Evolutionary conservation across 495 filamentous ascomycete genomes (phyloP), one percentile per base, ranked within the genome.

Genomic region (Haplographium delicatum): DNA sequence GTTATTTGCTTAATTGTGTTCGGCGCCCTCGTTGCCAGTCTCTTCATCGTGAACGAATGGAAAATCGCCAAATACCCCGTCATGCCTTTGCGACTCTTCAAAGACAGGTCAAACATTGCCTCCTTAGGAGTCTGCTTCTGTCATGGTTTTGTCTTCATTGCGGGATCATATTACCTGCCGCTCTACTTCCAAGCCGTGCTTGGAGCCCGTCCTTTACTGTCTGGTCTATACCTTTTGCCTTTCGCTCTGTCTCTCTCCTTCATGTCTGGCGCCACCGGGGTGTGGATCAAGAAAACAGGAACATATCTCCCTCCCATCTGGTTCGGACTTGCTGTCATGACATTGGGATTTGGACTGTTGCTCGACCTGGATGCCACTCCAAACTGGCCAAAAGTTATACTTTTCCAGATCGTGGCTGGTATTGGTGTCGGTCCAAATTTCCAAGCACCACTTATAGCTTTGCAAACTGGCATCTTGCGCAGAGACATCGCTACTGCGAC

Each of bases 1-100:
- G 86, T 93, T 35, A 74, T 95, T 46, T 89, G 86, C 65, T 70
- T 93, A 18, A 76, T 95, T 50, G 68, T 93, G 24, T 89, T 91
- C 56, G 89, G 90, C 7, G 33, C 83, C 22, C 27, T 83, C 9
- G 75, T 75, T n/a, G 74, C 79, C 44, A 68, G 55, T 5, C 47
- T 86, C 23, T 93, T 90, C 61, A 66, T 80, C 58, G 15, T 87
- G 1, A 73, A 81, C 59, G 88, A 94, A 62, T 79, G 72, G 74
- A 83, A 82, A 55, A 44, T 91, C 3, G 88, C 89, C 50, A 74
- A 80, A 26, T 84, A 82, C 55, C 89, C 90, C 1, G 72, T 95
- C 37, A 89, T 91, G 59, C 90, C 90, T 0, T 61, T 86, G 28
- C 73, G 74, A 0, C 65, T 95, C 2, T 89, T 91, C 68, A 69